Conservation (phyloP, 1,139 yeast genomes). For the Eremothecium gossypii region DNA sequence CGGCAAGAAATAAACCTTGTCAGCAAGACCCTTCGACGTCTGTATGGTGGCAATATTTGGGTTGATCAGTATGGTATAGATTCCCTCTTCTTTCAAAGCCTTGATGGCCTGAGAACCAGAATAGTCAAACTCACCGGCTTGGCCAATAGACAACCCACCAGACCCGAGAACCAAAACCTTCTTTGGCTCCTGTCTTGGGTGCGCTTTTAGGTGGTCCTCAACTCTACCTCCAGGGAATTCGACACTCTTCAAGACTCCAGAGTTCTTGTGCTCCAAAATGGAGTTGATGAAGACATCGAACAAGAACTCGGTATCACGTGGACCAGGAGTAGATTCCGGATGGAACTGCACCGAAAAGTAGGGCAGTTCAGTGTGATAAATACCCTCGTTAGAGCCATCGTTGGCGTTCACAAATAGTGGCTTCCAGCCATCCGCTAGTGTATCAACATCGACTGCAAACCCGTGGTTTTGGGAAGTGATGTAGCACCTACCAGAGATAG, state of each 20-base stretch:
- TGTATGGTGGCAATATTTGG: constrained; percentile 98
- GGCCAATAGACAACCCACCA: constrained; percentile 98
- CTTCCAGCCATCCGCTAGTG: constrained; percentile 77
- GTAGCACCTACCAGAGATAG: constrained; percentile 92
- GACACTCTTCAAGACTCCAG: constrained; percentile 59
- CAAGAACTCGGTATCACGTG: constrained; percentile 95
- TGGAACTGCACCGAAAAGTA: constrained; percentile 99
- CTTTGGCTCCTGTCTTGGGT: constrained; percentile 75
- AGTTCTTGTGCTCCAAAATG: constrained; percentile 52
- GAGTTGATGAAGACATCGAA: constrained; percentile 88
- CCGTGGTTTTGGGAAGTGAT: constrained; percentile 99
- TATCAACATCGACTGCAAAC: constrained; percentile 80
- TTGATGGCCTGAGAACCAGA: constrained; percentile 93
- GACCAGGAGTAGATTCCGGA: constrained; percentile 99
- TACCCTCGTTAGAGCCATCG: constrained; percentile 98
- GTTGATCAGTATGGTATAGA: constrained; percentile 87
- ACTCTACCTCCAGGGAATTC: constrained; percentile 82
- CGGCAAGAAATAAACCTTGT: constrained; percentile 93
- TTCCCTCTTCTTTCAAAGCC: constrained; percentile 96
- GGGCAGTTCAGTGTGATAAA: constrained; percentile 80
- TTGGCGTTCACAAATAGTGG: constrained; percentile 93
- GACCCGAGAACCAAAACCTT: constrained; percentile 95
- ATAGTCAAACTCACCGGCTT: constrained; percentile 99
- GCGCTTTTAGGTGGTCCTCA: constrained; percentile 63
- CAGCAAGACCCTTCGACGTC: constrained; percentile 96